Evolutionary conservation across 2,329 filamentous ascomycete species (phyloP), one percentile per base, ranked within the genome.

Genomic region (Pseudogymnoascus sp.): DNA sequence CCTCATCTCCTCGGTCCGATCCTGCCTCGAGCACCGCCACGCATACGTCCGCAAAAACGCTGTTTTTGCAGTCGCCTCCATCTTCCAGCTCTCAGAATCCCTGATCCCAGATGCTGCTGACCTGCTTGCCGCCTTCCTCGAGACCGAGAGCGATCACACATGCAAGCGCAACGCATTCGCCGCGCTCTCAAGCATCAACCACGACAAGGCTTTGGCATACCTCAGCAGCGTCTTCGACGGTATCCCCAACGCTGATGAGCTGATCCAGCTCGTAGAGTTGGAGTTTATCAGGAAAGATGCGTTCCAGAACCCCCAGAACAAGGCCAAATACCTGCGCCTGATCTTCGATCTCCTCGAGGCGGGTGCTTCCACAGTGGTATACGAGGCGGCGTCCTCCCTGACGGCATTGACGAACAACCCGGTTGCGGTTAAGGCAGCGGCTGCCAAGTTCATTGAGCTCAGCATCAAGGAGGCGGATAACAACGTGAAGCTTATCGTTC

Each of bases 241-340:
- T 11, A 92, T 99, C 61, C 89, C 92, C 37, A 97, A 96, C 72
- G 90, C 93, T 64, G 93, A 97, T 74, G 95, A 97, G 75, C 82
- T 99, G 65, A 80, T 97, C 66, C 93, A 97, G 74, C 82, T 99
- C 67, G 92, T 93, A 5, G 92, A 97, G 76, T 83, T 99, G 18
- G 95, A 97, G 75, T 99, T 99, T 75, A 97, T 99, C 71, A 86
- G 95, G 71, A 97, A 96, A 76, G 95, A 99, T 80, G 93, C 95
- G n/a, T 82, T 96, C 51, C 88, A 93, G 71, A 97, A 97, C 76
- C 82, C 91, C 2, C 89, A 93, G 73, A 97, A 97, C 78, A 99
- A 97, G 86, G 91, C 93, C 61, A 87, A 90, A 69, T 99, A 99
- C 77, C 79, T 99, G 67, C 85, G 95, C 66, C 82, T 99, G 67